A percentile compares a stretch with the other conserved stretches of the same genome.
Evolutionary conservation across 2,329 filamentous ascomycete genomes (phyloP).

Genomic region (Botrytis tulipae): DNA sequence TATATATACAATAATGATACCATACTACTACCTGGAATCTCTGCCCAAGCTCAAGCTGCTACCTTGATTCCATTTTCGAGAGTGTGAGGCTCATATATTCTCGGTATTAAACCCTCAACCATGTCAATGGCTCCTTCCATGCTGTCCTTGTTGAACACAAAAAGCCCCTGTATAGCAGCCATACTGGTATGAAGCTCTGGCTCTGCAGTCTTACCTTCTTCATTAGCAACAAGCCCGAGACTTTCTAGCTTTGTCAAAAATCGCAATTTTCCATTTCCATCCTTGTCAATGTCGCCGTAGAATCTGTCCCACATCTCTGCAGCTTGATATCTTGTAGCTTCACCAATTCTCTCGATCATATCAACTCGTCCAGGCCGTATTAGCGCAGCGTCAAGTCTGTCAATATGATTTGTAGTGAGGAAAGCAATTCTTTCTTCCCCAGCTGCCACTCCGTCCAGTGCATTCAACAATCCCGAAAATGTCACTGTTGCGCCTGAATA

Average conservation of each 20-base stretch:
- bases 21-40: neutral
- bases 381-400: slow-evolving; percentile 79
- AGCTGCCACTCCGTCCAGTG: slow-evolving; percentile 87
- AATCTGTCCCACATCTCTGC: slow-evolving; percentile 90
- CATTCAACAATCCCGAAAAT: slow-evolving; percentile 86
- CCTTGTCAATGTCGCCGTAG: slow-evolving; percentile 76
- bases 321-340: slow-evolving; percentile 84
- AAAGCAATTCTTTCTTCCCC: slow-evolving; percentile 93
- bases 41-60: slow-evolving; percentile 1
- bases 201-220: slow-evolving; percentile 22
- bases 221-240: slow-evolving; percentile 66
- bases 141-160: slow-evolving; percentile 91
- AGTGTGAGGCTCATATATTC: slow-evolving; percentile 49
- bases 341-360: slow-evolving; percentile 85
- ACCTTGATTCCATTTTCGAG: slow-evolving; percentile 17
- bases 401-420: slow-evolving; percentile 92
- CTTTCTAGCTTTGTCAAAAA: slow-evolving; percentile 72
- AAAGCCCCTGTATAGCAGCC: slow-evolving; percentile 88
- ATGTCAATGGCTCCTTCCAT: slow-evolving; percentile 82
- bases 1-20: neutral
- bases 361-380: slow-evolving; percentile 91
- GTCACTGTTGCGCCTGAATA: slow-evolving; percentile 50
- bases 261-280: slow-evolving; percentile 58
- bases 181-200: slow-evolving; percentile 63
- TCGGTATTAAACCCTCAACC: slow-evolving; percentile 65